Base-by-base conservation (phyloP, 2,329 filamentous ascomycete genomes). In the Alternaria triticina region DNA sequence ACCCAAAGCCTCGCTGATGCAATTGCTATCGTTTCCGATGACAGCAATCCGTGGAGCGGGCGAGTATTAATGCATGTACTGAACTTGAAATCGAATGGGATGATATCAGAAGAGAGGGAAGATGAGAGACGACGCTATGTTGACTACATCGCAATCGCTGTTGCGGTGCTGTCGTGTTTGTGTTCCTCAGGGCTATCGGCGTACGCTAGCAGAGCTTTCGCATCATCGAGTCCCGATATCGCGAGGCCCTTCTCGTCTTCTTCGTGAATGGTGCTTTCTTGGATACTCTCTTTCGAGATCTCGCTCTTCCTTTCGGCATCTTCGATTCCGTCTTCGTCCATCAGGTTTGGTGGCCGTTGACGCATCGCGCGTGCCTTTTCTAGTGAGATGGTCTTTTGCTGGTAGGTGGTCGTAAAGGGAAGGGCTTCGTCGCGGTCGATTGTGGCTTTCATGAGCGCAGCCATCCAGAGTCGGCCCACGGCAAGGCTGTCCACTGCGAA, bases 391-490 rank as follows among this genome's bases (percentile, higher is more conserved):
- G 96, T 99, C 84, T 97, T 96, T 77, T 97, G 94, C 77, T 97
- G 95, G 81, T 98, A 98, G 4, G 94, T 97, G 4, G 92, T 96
- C 20, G 93, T 94, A 64, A 97, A 90, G 10, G 91, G 88, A 65
- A 91, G 87, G 5, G 87, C 87, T 74, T 88, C 83, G 71, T 99
- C 96, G 64, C 95, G 91, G 77, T 98, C 95, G 72, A 99, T 99
- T 1, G 96, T 99, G 11, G 96, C 96, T 82, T 99, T 99, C 93
- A 99, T 97, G 55, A 99, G 83, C 6, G 96, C 96, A 5, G 94
- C 96, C 96, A 99, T 99, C 96, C 96, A 99, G 44, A 96, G 83
- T 12, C 96, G 89, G 15, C 96, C 96, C 76, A 96, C 89, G 72
- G 93, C 89, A 62, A 97, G 84, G 72, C 91, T 97, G 56, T 96